Conservation (phyloP, 805 yeast genomes). For the Torulaspora gathmanii region DNA sequence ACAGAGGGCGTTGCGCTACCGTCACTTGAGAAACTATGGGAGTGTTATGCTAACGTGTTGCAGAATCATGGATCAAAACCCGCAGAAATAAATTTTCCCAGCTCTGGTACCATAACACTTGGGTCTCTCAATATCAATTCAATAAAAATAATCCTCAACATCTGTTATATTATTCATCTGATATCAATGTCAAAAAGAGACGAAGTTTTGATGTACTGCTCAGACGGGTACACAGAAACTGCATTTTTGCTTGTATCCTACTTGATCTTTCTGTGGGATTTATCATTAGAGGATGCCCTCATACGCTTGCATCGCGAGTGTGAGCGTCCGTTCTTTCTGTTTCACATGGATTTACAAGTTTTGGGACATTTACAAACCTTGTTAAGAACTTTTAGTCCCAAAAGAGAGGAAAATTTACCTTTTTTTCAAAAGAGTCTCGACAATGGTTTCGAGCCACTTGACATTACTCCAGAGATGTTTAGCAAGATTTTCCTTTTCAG, state of each 20-base stretch:
- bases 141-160: conserved; percentile 64
- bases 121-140: conserved; percentile 66
- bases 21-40: conserved; percentile 32
- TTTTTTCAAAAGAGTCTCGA: not conserved
- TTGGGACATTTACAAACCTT: conserved; percentile 61
- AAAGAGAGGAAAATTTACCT: conserved; percentile 17
- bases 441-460: conserved; percentile 12
- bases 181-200: conserved; percentile 24
- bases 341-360: conserved; percentile 67
- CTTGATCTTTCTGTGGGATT: conserved; percentile 61
- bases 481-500: conserved; percentile 35
- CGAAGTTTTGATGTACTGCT: conserved; percentile 62
- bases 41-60: conserved; percentile 20
- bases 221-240: conserved; percentile 91
- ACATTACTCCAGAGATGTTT: conserved; percentile 32
- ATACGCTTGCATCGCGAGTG: conserved; percentile 55
- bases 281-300: conserved; percentile 59
- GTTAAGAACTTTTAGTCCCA: conserved; percentile 58
- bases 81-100: conserved; percentile 58
- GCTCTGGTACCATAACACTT: conserved; percentile 76
- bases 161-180: conserved; percentile 46
- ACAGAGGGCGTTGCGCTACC: conserved; percentile 58
- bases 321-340: conserved; percentile 79
- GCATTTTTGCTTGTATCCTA: conserved; percentile 70
- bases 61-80: conserved; percentile 6